These are phyloP conservation scores for Candida tibetensis DNA, from an alignment of 805 yeast species.

Conservation along the genomic window DNA sequence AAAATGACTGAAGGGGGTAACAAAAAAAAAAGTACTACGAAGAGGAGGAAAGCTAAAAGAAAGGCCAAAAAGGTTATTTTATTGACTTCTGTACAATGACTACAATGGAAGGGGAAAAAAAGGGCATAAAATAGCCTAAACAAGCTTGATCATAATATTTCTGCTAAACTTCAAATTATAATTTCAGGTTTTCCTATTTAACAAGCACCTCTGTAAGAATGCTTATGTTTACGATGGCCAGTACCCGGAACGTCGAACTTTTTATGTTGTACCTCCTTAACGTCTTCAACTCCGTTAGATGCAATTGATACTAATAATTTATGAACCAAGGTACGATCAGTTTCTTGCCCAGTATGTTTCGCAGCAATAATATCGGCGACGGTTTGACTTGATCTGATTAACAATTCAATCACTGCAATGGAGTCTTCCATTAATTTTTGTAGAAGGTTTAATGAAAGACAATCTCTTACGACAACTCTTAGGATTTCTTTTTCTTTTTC, in stretches of 20 bases:
- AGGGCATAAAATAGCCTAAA: no score
- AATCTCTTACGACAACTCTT: conserved; percentile 78
- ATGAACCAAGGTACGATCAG: conserved; percentile 38
- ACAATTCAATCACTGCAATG: conserved; percentile 49
- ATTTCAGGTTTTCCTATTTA: no score
- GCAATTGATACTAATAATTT: conserved; percentile 53
- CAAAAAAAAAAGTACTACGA: no score
- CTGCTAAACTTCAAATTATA: no score
- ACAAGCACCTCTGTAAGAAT: conserved; percentile 38
- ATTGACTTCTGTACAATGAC: no score
- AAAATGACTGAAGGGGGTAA: no score
- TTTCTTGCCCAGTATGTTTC: conserved; percentile 19
- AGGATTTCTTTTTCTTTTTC: conserved; percentile 61
- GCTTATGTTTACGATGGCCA: conserved; percentile 24
- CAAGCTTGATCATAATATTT: no score
- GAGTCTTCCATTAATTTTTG: conserved; percentile 51
- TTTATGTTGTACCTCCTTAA: conserved; percentile 21
- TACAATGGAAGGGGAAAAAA: no score
- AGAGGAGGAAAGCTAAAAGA: no score
- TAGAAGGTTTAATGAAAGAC: conserved; percentile 51
- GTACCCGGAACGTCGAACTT: conserved; percentile 18
- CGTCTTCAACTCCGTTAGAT: conserved; percentile 50
- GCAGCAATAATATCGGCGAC: conserved; percentile 26
- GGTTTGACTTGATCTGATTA: conserved; percentile 46
- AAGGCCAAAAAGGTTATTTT: no score